A percentile compares a stretch with the other conserved stretches of the same genome.
phyloP scores from a whole-genome alignment of 1,284 basidiomycete genomes.

The Stygiomarasmius scandens region DNA sequence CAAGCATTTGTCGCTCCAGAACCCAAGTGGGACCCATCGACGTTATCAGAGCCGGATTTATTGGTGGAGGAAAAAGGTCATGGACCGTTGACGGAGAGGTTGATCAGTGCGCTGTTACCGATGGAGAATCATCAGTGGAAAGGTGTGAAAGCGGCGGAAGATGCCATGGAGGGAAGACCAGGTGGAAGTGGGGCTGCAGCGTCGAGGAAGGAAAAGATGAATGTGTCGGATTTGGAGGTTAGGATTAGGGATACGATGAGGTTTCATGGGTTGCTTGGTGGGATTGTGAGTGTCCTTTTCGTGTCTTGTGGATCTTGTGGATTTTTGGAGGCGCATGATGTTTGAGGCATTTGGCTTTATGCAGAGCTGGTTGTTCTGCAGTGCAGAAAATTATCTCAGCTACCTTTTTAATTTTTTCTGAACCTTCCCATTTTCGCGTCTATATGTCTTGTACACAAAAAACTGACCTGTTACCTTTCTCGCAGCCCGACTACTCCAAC shows the following conservation, averaged over 20 bases:
- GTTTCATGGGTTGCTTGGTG: slow-evolving; percentile 63
- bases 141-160: slow-evolving; percentile 76
- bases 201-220: slow-evolving; percentile 70
- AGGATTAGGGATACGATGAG: slow-evolving; percentile 73
- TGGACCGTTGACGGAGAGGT: slow-evolving; percentile 78
- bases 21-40: slow-evolving; percentile 75
- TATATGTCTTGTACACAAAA: slow-evolving; percentile 11
- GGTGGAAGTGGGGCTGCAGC: slow-evolving; percentile 74
- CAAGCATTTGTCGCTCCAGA: slow-evolving; percentile 39
- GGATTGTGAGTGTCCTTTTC: slow-evolving; percentile 46
- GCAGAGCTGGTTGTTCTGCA: slow-evolving; percentile 4
- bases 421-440: slow-evolving; percentile 1
- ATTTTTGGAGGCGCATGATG: background rate
- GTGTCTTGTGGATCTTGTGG: background rate
- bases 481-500: slow-evolving; percentile 75
- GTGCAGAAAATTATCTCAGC: slow-evolving; percentile 7
- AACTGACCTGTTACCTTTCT: slow-evolving; percentile 11
- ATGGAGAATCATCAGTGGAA: slow-evolving; percentile 65
- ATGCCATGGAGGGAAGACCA: slow-evolving; percentile 79
- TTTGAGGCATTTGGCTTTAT: background rate
- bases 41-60: slow-evolving; percentile 65
- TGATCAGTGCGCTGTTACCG: slow-evolving; percentile 78
- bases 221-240: slow-evolving; percentile 70
- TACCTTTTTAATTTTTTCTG: background rate
- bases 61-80: slow-evolving; percentile 72